Base-by-base conservation (phyloP, 1,284 basidiomycete genomes). In the Trichosporon ovoides region DNA sequence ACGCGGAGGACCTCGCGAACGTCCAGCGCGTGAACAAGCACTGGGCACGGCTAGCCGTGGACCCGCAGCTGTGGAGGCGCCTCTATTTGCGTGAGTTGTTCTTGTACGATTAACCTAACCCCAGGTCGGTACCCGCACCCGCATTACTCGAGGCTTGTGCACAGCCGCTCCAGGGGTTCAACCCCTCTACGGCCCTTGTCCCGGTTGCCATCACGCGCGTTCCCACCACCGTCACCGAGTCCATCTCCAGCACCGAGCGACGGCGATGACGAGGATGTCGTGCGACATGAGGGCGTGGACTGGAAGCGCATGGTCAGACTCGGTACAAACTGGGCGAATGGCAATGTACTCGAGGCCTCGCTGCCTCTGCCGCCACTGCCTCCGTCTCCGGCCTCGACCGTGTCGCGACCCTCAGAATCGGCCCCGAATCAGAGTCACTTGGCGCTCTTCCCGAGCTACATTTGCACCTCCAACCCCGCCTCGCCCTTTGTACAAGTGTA, bases 261-360 rank as follows among this genome's bases (percentile, higher is more conserved):
- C 31, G 28, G 48, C 38, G 36, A 53, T 28, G 13, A 31, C 56
- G 40, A 51, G 49, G 49, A 20, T 54, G 33, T 14, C 2, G 60
- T 73, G 3, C 58, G 72, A 13, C 68, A 75, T 51, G 74, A 76
- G 38, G 72, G 75, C 0, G 67, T 77, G 0, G 75, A 78, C 58
- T 78, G 76, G 76, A 78, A 77, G 58, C 61, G 68, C 59, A 69
- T 78, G 68, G 58, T 76, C 56, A 56, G 70, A 13, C 61, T 78
- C 28, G 74, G 72, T 1, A 72, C 74, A 0, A 78, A 78, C 60
- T 78, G 76, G 74, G 68, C 74, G 11, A 77, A 72, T 35, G 76
- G 76, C 1, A 75, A 74, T 50, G 76, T 69, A 0, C 61, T 65
- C 6, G 68, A 76, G 48, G 62, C 69, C 0, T 66, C 58, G 3